These are phyloP conservation scores for Ambrosia hybrid DNA, from an alignment of 140 eudicot species.

Conservation along the genomic window DNA sequence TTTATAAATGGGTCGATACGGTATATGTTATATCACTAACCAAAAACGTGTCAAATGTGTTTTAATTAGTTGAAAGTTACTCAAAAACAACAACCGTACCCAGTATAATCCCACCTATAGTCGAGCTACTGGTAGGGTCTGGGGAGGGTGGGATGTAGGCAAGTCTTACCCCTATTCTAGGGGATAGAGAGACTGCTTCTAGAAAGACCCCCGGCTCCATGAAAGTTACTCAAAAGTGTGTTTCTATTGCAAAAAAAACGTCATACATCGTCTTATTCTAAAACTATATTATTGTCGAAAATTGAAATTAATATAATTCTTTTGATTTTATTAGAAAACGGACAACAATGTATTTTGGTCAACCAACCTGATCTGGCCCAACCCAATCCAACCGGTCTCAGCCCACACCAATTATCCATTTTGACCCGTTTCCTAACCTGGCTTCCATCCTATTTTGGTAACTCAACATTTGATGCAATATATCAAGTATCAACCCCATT, in stretches of 20 bases:
- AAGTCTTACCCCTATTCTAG: too few species aligned
- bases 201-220: too few species aligned
- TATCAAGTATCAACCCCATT: not conserved
- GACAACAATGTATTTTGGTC: not conserved
- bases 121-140: too few species aligned
- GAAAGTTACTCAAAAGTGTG: not conserved
- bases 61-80: not conserved
- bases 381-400: not conserved
- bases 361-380: not conserved
- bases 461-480: too few species aligned
- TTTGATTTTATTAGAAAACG: not conserved
- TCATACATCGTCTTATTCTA: not conserved
- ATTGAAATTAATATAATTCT: not conserved
- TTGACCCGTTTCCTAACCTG: not conserved
- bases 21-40: not conserved
- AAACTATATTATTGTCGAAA: not conserved
- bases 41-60: not conserved
- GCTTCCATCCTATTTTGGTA: not conserved
- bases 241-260: not conserved
- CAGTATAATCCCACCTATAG: too few species aligned
- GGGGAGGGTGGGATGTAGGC: too few species aligned
- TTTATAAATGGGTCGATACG: not conserved
- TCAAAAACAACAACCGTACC: not conserved
- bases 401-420: not conserved
- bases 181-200: too few species aligned